Evolutionary conservation across 495 filamentous ascomycete species (phyloP), one percentile per base, ranked within the genome.

Genomic region (Penicillium dipodomyicola): DNA sequence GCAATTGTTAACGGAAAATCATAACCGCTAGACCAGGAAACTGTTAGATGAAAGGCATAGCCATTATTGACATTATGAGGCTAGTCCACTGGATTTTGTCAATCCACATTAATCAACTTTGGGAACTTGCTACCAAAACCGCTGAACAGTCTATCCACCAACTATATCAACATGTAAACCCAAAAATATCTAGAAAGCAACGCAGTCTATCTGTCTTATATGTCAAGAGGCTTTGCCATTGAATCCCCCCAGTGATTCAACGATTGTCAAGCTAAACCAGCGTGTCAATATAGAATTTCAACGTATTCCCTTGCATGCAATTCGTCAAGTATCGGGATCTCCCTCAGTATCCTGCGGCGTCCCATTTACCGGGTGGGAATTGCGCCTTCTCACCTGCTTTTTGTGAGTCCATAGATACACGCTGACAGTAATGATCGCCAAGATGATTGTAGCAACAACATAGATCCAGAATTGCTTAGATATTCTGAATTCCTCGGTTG

Each of bases 401-500:
- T 52, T 40, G 14, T 42, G 49, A 12, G 33, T 41, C 49, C 35
- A 52, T 22, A 52, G 19, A 52, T 22, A 52, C 49, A 19, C 25
- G 32, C 17, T 40, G 17, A 52, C 22, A 1, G 49, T 52, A 14
- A 52, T 52, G 25, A 41, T 12, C 10, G 49, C 49, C 35, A 52
- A 52, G 32, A 52, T 23, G 4, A 52, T 40, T 9, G 49, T 52
- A n/a, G 49, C 49, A 8, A 62, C 60, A 5, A 72, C 41, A 23
- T 67, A 73, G 35, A 73, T 68, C 71, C 72, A 72, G 40, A 71
- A 71, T 42, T 73, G 56, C 1, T 47, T 52, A 3, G 69, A 68
- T 6, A 68, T 63, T n/a, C 41, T 41, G 42, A 71, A 57, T 8
- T 44, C 50, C 12, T 23, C 37, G 25, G 50, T 51, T 19, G 40